A percentile compares a stretch with the other conserved stretches of the same genome.
Evolutionary conservation across 345 rosid genomes (phyloP).

Genomic region (Streptanthus diversifolius): DNA sequence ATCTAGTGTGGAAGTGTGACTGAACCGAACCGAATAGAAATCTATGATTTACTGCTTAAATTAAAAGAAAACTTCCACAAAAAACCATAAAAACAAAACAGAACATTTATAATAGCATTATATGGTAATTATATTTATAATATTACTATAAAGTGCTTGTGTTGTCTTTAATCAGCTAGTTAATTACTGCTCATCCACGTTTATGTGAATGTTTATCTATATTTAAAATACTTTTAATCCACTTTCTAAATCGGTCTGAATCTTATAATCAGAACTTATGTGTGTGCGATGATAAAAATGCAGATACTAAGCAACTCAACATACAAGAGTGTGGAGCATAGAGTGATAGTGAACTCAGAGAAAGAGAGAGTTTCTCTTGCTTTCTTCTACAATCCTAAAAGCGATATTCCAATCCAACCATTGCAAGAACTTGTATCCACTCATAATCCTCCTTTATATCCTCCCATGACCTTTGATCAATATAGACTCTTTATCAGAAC

Average conservation of each 20-base stretch:
- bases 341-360: conserved; percentile 71
- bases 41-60: background rate
- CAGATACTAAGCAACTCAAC: conserved; percentile 84
- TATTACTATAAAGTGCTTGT: background rate
- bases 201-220: background rate
- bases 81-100: background rate
- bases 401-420: conserved; percentile 71
- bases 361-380: conserved; percentile 74
- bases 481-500: conserved; percentile 71
- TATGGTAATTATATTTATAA: background rate
- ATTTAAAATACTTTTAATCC: background rate
- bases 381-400: conserved; percentile 89
- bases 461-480: conserved; percentile 78
- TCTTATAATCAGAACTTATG: background rate
- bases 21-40: too few species aligned
- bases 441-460: conserved; percentile 54
- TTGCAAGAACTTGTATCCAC: conserved; percentile 55
- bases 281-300: conserved; percentile 13
- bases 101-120: background rate
- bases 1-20: too few species aligned
- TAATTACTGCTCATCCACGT: background rate
- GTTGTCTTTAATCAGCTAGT: background rate
- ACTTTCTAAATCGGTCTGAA: background rate
- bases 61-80: background rate
- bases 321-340: conserved; percentile 89